A percentile compares a stretch with the other conserved stretches of the same genome.
These are phyloP conservation scores for Paraconiothyrium sp. DNA, from an alignment of 2,329 filamentous ascomycete species.

Conservation along the genomic window DNA sequence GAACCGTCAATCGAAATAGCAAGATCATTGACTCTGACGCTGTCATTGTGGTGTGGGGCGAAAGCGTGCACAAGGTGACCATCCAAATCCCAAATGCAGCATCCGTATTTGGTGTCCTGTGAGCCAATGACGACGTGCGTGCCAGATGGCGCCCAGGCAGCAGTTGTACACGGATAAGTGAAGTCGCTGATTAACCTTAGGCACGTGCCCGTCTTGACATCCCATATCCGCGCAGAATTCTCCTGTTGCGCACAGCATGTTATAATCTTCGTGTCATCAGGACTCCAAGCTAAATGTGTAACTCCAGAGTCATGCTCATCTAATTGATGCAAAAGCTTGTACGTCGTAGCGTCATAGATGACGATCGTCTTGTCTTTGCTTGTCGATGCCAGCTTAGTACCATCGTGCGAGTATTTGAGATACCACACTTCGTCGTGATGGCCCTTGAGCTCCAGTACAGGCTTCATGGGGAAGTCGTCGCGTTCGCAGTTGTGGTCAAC, in stretches of 20 bases:
- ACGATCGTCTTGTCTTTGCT: conserved; percentile 78
- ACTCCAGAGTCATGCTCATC: conserved; percentile 78
- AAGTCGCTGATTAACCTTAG: conserved; percentile 72
- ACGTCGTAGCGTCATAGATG: conserved; percentile 82
- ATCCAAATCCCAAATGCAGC: conserved; percentile 67
- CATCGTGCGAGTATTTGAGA: conserved; percentile 88
- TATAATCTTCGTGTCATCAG: conserved; percentile 85
- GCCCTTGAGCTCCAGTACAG: conserved; percentile 74
- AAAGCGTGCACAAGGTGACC: conserved; percentile 72
- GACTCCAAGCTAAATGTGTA: conserved; percentile 88
- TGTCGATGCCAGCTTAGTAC: conserved; percentile 81
- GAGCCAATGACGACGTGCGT: conserved; percentile 77
- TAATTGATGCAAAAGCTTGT: conserved; percentile 70
- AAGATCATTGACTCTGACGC: conserved; percentile 82
- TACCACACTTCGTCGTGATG: conserved; percentile 91
- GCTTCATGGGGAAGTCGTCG: conserved; percentile 78
- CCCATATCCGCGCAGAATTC: conserved; percentile 78
- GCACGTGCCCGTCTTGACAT: conserved; percentile 62
- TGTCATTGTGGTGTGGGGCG: conserved; percentile 58
- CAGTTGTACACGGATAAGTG: conserved; percentile 85
- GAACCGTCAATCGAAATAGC: conserved; percentile 83
- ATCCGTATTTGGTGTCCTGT: conserved; percentile 49
- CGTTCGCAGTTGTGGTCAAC: conserved; percentile 86
- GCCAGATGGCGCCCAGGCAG: conserved; percentile 86
- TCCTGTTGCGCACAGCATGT: conserved; percentile 77